Percentiles rank a stretch among this genome's conserved stretches.
Evolutionary conservation across 768 basidiomycete genomes (phyloP).

Genomic region (Obba rivulosa): DNA sequence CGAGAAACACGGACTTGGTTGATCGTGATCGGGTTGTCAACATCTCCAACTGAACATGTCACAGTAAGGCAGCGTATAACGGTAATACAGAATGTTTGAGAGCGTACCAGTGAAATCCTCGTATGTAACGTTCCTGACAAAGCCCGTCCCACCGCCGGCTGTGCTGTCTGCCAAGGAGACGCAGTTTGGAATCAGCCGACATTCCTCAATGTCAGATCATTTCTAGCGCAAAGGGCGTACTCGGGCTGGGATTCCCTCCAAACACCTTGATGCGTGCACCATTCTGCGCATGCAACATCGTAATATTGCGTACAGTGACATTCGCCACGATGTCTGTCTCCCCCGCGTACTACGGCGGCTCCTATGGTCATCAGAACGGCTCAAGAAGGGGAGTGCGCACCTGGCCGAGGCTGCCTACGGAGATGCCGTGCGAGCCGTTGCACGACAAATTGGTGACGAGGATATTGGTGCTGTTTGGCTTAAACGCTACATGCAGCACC

Average conservation of each 20-base stretch:
- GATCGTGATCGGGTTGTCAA: constrained; percentile 39
- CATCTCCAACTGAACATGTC: constrained; percentile 26
- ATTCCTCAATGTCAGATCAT: background rate
- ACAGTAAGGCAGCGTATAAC: constrained; percentile 8
- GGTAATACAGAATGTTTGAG: background rate
- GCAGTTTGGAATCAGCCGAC: too few species aligned
- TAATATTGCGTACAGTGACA: constrained; percentile 35
- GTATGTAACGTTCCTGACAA: constrained; percentile 28
- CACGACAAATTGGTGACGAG: constrained; percentile 37
- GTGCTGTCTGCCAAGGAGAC: constrained; percentile 21
- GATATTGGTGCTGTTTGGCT: constrained; percentile 41
- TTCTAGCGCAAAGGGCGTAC: constrained; percentile 11
- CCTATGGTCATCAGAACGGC: background rate
- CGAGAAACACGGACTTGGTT: constrained; percentile 23
- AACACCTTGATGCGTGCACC: constrained; percentile 51
- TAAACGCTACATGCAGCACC: constrained; percentile 25
- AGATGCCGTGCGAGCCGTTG: constrained; percentile 42
- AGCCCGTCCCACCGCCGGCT: constrained; percentile 39
- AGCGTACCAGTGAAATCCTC: constrained; percentile 23
- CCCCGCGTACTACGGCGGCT: constrained; percentile 26
- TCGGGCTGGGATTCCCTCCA: constrained; percentile 36
- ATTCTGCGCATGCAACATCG: constrained; percentile 41
- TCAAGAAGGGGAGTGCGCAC: constrained; percentile 5
- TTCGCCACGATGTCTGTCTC: constrained; percentile 40
- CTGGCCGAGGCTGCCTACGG: constrained; percentile 45